phyloP scores from a whole-genome alignment of 257 asterid genomes.

The Solanum gracilifrons region DNA sequence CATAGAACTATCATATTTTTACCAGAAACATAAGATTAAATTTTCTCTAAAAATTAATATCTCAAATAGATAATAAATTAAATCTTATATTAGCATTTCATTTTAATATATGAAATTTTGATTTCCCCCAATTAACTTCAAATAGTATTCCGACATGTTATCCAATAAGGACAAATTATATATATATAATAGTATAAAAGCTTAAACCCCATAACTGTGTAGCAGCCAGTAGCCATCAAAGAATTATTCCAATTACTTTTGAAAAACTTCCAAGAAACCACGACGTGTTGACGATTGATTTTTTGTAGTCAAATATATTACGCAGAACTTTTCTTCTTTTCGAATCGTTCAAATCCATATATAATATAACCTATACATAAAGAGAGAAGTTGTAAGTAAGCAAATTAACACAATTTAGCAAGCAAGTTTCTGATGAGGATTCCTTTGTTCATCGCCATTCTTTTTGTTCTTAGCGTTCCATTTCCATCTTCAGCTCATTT shows the following conservation, averaged over 20 bases:
- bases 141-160: background rate
- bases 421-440: background rate
- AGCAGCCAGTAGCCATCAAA: background rate
- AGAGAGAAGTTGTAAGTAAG: background rate
- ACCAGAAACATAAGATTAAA: no score
- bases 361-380: background rate
- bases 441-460: background rate
- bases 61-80: no score
- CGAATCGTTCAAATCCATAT: background rate
- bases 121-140: background rate
- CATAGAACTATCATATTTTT: background rate
- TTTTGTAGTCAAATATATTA: background rate
- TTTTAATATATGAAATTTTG: no score
- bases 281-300: background rate
- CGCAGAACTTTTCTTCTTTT: background rate
- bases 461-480: background rate
- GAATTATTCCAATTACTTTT: background rate
- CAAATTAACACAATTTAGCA: background rate
- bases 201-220: background rate
- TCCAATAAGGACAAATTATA: no score
- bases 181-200: background rate
- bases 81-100: no score
- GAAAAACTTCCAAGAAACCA: background rate
- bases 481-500: conserved; percentile 40
- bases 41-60: no score